These are phyloP conservation scores for Chenopodium quinoa DNA, from an alignment of 148 eudicot species.

Conservation along the genomic window DNA sequence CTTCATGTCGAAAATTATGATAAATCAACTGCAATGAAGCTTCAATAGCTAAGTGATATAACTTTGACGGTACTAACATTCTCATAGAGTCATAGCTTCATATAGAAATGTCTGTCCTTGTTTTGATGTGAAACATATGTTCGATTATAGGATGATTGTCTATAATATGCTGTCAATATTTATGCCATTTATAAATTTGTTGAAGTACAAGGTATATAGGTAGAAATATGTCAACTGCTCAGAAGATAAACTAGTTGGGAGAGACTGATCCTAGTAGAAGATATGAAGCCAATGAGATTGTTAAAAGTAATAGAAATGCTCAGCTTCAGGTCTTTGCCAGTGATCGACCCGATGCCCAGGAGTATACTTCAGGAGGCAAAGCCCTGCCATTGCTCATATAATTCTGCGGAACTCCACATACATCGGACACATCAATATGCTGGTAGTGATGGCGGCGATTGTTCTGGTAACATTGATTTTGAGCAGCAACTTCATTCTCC, in stretches of 20 bases:
- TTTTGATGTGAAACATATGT: neutral
- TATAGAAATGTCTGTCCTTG: neutral
- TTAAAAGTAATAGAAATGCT: conserved; percentile 1
- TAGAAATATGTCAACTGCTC: neutral
- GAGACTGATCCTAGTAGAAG: conserved; percentile 11
- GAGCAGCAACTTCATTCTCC: conserved; percentile 30
- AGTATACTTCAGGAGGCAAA: conserved; percentile 46
- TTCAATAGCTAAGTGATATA: neutral
- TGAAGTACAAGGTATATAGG: neutral
- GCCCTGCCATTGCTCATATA: conserved; percentile 39
- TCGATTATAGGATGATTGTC: neutral
- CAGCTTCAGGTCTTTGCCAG: conserved; percentile 36
- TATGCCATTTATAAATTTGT: neutral
- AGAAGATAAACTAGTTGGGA: conserved; percentile 17
- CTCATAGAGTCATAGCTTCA: neutral
- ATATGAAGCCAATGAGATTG: conserved; percentile 21
- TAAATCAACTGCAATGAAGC: neutral
- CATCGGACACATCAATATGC: conserved; percentile 40
- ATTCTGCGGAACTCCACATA: conserved; percentile 49
- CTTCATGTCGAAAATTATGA: neutral
- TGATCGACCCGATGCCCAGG: conserved; percentile 45
- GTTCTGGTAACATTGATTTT: conserved; percentile 35
- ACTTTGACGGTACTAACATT: neutral
- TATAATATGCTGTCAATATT: neutral
- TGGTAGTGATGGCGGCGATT: conserved; percentile 42